phyloP scores from a whole-genome alignment of 768 basidiomycete genomes.

The Clitopilus passeckerianus region DNA sequence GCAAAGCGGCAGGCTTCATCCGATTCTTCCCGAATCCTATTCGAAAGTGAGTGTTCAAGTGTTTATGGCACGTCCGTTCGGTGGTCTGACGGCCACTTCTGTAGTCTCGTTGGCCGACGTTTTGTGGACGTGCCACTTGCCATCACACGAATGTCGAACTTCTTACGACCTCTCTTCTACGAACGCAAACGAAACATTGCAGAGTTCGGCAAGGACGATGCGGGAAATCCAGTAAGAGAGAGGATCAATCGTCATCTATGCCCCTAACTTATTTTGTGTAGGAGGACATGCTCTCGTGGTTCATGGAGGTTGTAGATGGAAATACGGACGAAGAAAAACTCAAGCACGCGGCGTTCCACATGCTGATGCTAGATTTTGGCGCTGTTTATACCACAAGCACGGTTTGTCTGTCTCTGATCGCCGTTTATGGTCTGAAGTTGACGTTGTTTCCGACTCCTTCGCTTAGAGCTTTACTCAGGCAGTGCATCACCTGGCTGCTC shows the following conservation, averaged over 20 bases:
- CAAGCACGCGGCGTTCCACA: slow-evolving; percentile 24
- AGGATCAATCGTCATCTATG: background rate
- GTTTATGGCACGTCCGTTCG: background rate
- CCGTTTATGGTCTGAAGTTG: no score
- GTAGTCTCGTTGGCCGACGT: slow-evolving; percentile 11
- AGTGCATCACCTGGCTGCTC: slow-evolving; percentile 29
- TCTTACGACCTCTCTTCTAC: background rate
- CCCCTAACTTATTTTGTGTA: slow-evolving; percentile 11
- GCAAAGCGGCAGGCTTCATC: slow-evolving; percentile 14
- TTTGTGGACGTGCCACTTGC: slow-evolving; percentile 10
- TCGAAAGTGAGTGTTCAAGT: slow-evolving; percentile 14
- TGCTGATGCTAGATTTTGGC: slow-evolving; percentile 36
- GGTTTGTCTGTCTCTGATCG: slow-evolving; percentile 20
- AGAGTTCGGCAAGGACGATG: background rate
- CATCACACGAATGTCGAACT: slow-evolving; percentile 10
- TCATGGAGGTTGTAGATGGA: slow-evolving; percentile 33
- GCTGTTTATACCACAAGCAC: slow-evolving; percentile 37
- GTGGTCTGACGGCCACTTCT: background rate
- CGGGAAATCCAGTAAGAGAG: background rate
- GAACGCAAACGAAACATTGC: background rate
- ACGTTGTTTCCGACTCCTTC: background rate
- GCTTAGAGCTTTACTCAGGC: slow-evolving; percentile 30
- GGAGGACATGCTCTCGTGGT: slow-evolving; percentile 46
- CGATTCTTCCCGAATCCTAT: slow-evolving; percentile 19
- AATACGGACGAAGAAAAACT: slow-evolving; percentile 15